Evolutionary conservation across 257 asterid species (phyloP), one percentile per base, ranked within the genome.

Genomic region (Buddleja alternifolia): DNA sequence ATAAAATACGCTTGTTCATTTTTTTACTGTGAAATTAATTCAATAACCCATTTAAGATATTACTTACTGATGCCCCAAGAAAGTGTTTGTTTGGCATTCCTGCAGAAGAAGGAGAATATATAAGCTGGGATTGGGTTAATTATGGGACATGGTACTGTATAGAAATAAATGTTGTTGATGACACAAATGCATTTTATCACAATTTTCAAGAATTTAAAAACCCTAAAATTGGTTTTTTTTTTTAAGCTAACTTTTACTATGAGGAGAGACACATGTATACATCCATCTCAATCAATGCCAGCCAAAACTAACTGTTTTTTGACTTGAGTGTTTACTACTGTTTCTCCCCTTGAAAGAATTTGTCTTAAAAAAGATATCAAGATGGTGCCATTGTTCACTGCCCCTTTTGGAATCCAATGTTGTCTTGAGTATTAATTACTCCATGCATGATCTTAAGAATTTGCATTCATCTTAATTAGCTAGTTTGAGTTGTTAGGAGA

Each of bases 211-310:
- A 85, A 55, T 80, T 46, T 65, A 68, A 56, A 60, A 56, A 66
- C 65, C 32, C 23, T 56, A 55, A 23, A 20, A n/a, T 48, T 45
- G 36, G 0, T 8, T 41, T 15, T 50, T 41, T n/a, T n/a, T n/a
- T n/a, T n/a, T n/a, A n/a, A n/a, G n/a, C n/a, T 57, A 47, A 48
- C 15, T 7, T n/a, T 44, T 16, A 39, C 17, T 58, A 67, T 63
- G 70, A 10, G 64, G 66, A 56, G 63, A 77, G 75, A 73, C 79
- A 78, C 21, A 57, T 14, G 16, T 66, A 70, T 45, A 57, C 82
- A 80, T 67, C 77, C 70, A 78, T 78, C 89, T 21, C 86, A 81
- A 76, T 83, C 86, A 78, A 67, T 73, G 84, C 79, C 86, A 76
- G 57, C 80, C 67, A 71, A 63, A 46, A 53, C 67, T 47, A 69